These are phyloP conservation scores for Flaveria linearis DNA, from an alignment of 129 eudicot genomes.

Conservation along the genomic window DNA sequence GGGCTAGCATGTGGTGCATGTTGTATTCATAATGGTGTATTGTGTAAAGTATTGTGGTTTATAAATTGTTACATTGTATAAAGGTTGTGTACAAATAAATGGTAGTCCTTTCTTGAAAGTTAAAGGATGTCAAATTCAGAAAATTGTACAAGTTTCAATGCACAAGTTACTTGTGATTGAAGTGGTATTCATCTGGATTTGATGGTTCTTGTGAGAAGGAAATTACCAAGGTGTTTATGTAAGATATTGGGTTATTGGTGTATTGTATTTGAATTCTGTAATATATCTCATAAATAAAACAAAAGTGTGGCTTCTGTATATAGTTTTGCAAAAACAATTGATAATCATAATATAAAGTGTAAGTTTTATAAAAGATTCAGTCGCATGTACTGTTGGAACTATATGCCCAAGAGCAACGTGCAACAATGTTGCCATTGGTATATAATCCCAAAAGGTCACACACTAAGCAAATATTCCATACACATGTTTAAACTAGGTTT, in stretches of 20 bases:
- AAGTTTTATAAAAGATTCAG: too few relatives aligned
- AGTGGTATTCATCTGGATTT: background rate
- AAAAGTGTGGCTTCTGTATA: background rate
- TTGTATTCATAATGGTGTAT: background rate
- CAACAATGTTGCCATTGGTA: too few relatives aligned
- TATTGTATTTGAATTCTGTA: constrained; percentile 18
- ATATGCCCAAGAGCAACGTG: too few relatives aligned
- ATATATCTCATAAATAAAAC: constrained; percentile 3
- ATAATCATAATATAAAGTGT: background rate
- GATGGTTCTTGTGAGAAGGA: background rate
- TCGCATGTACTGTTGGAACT: too few relatives aligned
- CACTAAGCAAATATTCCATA: too few relatives aligned
- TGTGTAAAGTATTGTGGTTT: constrained; percentile 2
- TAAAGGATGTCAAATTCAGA: constrained; percentile 19
- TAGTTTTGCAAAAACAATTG: background rate
- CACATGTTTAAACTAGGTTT: too few relatives aligned
- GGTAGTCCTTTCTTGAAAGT: constrained; percentile 7
- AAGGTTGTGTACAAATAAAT: background rate
- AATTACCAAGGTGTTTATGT: constrained; percentile 25
- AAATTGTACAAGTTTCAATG: constrained; percentile 13
- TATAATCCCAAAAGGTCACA: too few relatives aligned
- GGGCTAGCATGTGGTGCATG: constrained; percentile 19
- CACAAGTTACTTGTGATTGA: constrained; percentile 6
- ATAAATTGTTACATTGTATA: constrained; percentile 10
- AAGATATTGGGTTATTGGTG: constrained; percentile 11